Conservation (phyloP, 1,284 basidiomycete genomes). For the Apiotrichum gamsii region DNA sequence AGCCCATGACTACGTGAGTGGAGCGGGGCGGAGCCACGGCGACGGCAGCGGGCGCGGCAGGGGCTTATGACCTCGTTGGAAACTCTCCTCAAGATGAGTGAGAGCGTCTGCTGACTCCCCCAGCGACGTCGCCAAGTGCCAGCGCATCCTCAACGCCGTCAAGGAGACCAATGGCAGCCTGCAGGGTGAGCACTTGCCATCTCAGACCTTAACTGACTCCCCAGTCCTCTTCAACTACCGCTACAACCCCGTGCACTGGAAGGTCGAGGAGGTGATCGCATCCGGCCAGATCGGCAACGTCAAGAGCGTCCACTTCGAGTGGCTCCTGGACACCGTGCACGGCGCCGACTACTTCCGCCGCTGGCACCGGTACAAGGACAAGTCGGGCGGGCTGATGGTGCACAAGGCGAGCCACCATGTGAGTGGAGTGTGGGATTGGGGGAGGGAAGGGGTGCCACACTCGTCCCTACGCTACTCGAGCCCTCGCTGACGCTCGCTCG, state of each 20-base stretch:
- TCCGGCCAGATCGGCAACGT: conserved; percentile 54
- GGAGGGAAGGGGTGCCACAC: conserved; percentile 48
- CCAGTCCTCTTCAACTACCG: conserved; percentile 46
- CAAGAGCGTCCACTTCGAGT: conserved; percentile 56
- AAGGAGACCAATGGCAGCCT: conserved; percentile 46
- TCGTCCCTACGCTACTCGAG: too few relatives aligned
- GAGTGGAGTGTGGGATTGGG: conserved; percentile 11
- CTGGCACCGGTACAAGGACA: conserved; percentile 55
- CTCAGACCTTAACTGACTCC: too few relatives aligned
- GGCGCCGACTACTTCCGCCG: conserved; percentile 56
- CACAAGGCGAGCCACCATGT: conserved; percentile 56
- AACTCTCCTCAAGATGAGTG: too few relatives aligned
- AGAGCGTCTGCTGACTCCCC: conserved; percentile 9
- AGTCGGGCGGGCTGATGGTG: conserved; percentile 54
- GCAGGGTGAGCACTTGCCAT: conserved; percentile 39
- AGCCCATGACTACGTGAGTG: conserved; percentile 54
- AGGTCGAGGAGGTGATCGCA: conserved; percentile 53
- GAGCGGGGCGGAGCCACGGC: background rate
- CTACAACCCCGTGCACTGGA: conserved; percentile 56
- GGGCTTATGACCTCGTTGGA: background rate
- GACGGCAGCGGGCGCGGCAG: background rate
- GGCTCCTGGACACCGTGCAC: conserved; percentile 53
- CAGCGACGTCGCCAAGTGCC: conserved; percentile 51
- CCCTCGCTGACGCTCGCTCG: background rate
- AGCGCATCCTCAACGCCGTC: conserved; percentile 51